Evolutionary conservation across 768 basidiomycete genomes (phyloP).

Genomic region (Leccinellum albellum): DNA sequence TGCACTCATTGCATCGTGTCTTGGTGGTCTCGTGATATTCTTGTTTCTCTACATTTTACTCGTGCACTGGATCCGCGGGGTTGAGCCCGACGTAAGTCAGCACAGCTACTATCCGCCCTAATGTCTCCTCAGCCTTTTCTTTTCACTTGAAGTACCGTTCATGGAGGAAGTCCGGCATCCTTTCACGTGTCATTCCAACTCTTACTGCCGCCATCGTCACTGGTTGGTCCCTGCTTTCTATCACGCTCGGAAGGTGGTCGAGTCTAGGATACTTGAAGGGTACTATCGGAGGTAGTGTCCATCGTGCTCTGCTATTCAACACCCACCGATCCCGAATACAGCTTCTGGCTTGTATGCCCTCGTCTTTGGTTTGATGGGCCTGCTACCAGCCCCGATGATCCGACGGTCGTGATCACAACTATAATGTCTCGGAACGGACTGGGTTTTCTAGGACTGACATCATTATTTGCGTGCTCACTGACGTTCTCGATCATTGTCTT

Average conservation of each 20-base stretch:
- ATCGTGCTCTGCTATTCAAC: background rate
- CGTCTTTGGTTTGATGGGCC: slow-evolving; percentile 68
- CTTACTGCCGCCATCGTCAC: slow-evolving; percentile 65
- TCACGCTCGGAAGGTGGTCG: slow-evolving; percentile 67
- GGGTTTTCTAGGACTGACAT: background rate
- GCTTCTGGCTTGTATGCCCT: slow-evolving; percentile 69
- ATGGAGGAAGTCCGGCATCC: slow-evolving; percentile 67
- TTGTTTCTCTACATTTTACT: slow-evolving; percentile 73
- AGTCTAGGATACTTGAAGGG: slow-evolving; percentile 61
- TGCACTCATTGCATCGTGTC: slow-evolving; percentile 50
- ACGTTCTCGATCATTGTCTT: background rate
- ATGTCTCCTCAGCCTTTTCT: background rate
- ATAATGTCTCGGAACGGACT: slow-evolving; percentile 9
- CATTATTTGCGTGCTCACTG: background rate
- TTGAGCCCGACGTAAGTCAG: slow-evolving; percentile 62
- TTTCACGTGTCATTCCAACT: slow-evolving; percentile 68
- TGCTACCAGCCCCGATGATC: slow-evolving; percentile 62
- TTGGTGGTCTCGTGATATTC: slow-evolving; percentile 56
- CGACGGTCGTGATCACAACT: slow-evolving; percentile 41
- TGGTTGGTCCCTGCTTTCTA: slow-evolving; percentile 62
- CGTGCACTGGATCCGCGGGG: slow-evolving; percentile 62
- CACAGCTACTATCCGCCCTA: background rate
- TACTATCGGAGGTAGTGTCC: slow-evolving; percentile 51
- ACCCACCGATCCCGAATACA: slow-evolving; percentile 26
- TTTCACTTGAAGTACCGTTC: slow-evolving; percentile 52